Evolutionary conservation across 139 green algal species (phyloP), one percentile per base, ranked within the genome.

Genomic region (Tetradesmus obliquus): DNA sequence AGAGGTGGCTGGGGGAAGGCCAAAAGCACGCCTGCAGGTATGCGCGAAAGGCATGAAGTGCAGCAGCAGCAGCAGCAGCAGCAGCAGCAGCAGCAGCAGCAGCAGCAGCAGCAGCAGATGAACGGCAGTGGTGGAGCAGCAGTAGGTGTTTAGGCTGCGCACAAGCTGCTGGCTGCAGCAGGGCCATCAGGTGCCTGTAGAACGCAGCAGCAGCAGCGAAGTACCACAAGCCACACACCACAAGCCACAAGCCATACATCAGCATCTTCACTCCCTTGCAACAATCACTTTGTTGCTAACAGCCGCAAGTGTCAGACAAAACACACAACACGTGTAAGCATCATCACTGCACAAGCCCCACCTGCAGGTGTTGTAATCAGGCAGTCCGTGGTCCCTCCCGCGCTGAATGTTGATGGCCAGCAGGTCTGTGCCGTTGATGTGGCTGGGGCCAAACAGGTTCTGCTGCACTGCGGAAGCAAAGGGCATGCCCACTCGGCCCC

Each of bases 361-460:
- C 58, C 93, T 86, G 86, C 86, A 88, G 1, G 91, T 91, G 91
- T 93, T 95, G 86, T 95, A 95, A 20, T 89, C 53, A 10, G 93
- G 93, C 20, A 93, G 32, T 45, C 93, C 93, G 71, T 95, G 93
- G 83, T 95, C 93, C 17, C 93, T 91, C 2, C 91, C 91, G 9
- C 93, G 74, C 86, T 94, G 91, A 79, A 95, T 95, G 71, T 94
- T 92, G 17, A 90, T 79, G 1, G 93, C 91, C 12, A 93, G 60
- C 13, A 95, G 55, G 91, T 95, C 93, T 2, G 32, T 93, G 51
- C 89, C 91, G 20, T 93, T 93, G 58, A 92, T 62, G 55, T 76
- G 82, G 5, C 88, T 45, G 4, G 82, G 76, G 12, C 91, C 91
- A 88, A 94, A 95, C 84, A 95, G 80, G 79, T 91, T 90, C 32